Base-by-base conservation (phyloP, 2,329 filamentous ascomycete species). In the Phialophora expanda region DNA sequence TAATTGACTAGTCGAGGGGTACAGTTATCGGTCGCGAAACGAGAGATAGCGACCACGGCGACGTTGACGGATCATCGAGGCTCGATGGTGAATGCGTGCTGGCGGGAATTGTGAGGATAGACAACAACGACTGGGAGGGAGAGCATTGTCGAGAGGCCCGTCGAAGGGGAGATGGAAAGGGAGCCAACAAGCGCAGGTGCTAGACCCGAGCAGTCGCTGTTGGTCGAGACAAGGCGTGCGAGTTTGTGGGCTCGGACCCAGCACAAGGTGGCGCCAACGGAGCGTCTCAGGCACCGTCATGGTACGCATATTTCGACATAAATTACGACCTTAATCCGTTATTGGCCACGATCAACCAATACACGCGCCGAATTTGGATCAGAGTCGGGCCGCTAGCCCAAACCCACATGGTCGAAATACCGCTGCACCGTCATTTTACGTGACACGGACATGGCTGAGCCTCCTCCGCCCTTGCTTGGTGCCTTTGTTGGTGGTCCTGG, bases 31-130 rank as follows among this genome's bases (percentile, higher is more conserved):
- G 68, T 64, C 70, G 70, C 69, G 61, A 62, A 71, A 68, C 53
- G 69, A 71, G 66, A 67, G 68, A 69, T 57, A 65, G 70, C 71
- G 71, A 73, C 70, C 71, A 72, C 66, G 70, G 70, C 71, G 71
- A 73, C 69, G 68, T 69, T 69, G 69, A 71, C 69, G 66, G 64
- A 69, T 68, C 70, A 73, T 72, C 65, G 66, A 68, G 69, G 66
- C 69, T 71, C 70, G 66, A 68, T 62, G 68, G 51, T 50, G 62
- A 70, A 54, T 56, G 57, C 46, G 67, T 64, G 41, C 38, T 46
- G 58, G 51, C 28, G 56, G 59, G 53, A 64, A 48, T 32, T 51
- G 53, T 26, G 38, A 34, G 41, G 61, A 62, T 41, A 50, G 38
- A 60, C 56, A 32, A 46, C 58, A 54, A 41, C 34, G 34, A 44